These are phyloP conservation scores for Colletotrichum zoysiae DNA, from an alignment of 2,329 filamentous ascomycete genomes.

Conservation along the genomic window DNA sequence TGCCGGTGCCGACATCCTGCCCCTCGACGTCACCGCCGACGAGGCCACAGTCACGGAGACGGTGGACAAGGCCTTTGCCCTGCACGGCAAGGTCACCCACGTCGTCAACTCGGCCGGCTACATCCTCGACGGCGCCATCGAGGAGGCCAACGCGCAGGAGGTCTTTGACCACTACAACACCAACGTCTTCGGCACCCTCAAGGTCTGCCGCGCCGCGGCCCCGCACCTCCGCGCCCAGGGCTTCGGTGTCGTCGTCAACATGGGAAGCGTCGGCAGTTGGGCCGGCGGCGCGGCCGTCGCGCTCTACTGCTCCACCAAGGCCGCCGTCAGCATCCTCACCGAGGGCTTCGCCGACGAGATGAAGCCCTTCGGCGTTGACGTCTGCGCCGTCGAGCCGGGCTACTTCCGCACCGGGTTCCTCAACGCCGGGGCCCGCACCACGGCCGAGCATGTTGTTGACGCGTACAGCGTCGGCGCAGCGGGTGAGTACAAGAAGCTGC, in stretches of 20 bases:
- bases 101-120: constrained; percentile 63
- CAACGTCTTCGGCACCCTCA: constrained; percentile 66
- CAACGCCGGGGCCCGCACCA: constrained; percentile 49
- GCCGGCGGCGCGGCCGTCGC: constrained; percentile 52
- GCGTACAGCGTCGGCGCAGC: constrained; percentile 50
- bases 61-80: constrained; percentile 50
- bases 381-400: constrained; percentile 62
- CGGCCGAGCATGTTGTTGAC: constrained; percentile 48
- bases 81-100: constrained; percentile 58
- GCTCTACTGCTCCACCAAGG: constrained; percentile 61
- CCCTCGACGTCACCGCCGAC: constrained; percentile 61
- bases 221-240: constrained; percentile 59
- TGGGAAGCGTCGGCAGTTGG: constrained; percentile 63
- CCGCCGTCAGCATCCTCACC: constrained; percentile 58
- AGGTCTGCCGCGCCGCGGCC: constrained; percentile 61
- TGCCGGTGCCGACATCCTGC: constrained; percentile 57
- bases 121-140: constrained; percentile 57
- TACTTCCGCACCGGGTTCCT: constrained; percentile 67
- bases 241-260: constrained; percentile 54
- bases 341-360: constrained; percentile 60
- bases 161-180: constrained; percentile 59
- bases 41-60: constrained; percentile 52
- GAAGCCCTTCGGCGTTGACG: constrained; percentile 58
- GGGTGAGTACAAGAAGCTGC: constrained; percentile 45
- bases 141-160: constrained; percentile 55